Base-by-base conservation (phyloP, 257 asterid genomes). In the Anisodus tanguticus region DNA sequence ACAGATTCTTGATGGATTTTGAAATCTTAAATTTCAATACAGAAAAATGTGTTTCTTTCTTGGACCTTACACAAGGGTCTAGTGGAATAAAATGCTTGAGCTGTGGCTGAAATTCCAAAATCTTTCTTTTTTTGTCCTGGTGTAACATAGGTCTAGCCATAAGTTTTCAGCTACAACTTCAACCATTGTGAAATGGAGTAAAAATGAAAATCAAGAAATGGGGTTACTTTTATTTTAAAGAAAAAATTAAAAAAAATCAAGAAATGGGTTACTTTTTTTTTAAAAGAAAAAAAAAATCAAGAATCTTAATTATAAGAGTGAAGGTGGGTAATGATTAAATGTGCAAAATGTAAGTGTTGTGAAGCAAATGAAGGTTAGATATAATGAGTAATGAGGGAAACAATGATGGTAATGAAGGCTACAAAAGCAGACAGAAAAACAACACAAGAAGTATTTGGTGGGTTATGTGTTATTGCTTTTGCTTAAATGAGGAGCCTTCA, bases 1-100 rank as follows among this genome's bases (percentile, higher is more conserved):
- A 86, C 88, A 90, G 85, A 84, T 86, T 91, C 59, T 79, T 91
- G 10, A 89, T 83, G 11, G 93, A 88, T 86, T 90, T 94, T 49
- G 90, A 86, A 62, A 89, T 92, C 94, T 93, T 91, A 63, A 77
- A 83, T 15, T 88, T 79, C 68, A 91, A 84, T 35, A 86, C 72
- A 45, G 90, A 85, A n/a, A 90, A 84, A 70, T 92, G 88, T 9
- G 82, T 85, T 13, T 82, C 43, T 4, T 80, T 90, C 85, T 87
- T 88, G 71, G 90, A 72, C 55, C 53, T 62, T 54, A 51, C 59
- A 51, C 84, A 64, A 55, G 62, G 84, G 53, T 83, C 87, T 82
- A 86, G 17, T 78, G 82, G 76, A 26, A 60, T 66, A 62, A 82
- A 82, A 83, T 51, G 88, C 87, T 84, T 80, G 69, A 45, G 86